These are phyloP conservation scores for Hydrangea macrophylla DNA, from an alignment of 148 eudicot species.

Conservation along the genomic window DNA sequence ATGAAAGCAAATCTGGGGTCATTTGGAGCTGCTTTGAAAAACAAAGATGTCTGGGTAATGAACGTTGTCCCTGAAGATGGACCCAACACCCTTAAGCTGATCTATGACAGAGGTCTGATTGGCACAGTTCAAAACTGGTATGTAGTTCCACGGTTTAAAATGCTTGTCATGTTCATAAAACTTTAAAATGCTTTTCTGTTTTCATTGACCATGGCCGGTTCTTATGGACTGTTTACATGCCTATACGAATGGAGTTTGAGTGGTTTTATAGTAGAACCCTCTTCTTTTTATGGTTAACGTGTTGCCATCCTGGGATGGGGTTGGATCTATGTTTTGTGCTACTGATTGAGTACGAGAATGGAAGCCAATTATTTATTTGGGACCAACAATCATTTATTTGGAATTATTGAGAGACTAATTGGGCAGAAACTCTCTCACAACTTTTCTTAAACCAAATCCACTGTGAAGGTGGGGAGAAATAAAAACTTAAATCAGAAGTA, in stretches of 20 bases:
- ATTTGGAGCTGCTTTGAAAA: conserved; percentile 91
- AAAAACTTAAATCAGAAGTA: too few relatives aligned
- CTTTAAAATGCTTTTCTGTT: neutral
- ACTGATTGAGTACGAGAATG: too few relatives aligned
- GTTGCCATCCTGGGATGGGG: neutral
- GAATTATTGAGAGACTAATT: too few relatives aligned
- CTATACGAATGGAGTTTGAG: too few relatives aligned
- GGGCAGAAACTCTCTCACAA: too few relatives aligned
- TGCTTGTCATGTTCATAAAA: neutral
- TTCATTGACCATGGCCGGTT: too few relatives aligned
- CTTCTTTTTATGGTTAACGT: neutral
- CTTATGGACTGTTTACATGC: too few relatives aligned
- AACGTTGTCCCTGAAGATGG: conserved; percentile 95
- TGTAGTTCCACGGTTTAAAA: conserved; percentile 8
- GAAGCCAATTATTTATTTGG: too few relatives aligned
- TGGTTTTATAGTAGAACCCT: too few relatives aligned
- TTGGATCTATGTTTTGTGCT: neutral
- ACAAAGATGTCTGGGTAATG: conserved; percentile 98
- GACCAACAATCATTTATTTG: too few relatives aligned
- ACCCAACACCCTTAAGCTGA: conserved; percentile 86
- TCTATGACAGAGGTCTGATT: conserved; percentile 90
- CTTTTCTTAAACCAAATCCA: too few relatives aligned
- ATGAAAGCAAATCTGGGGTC: conserved; percentile 96
- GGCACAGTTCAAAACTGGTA: conserved; percentile 93
- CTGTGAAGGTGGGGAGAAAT: too few relatives aligned